Base-by-base conservation (phyloP, 2,329 filamentous ascomycete species). In the Claviceps sp. region DNA sequence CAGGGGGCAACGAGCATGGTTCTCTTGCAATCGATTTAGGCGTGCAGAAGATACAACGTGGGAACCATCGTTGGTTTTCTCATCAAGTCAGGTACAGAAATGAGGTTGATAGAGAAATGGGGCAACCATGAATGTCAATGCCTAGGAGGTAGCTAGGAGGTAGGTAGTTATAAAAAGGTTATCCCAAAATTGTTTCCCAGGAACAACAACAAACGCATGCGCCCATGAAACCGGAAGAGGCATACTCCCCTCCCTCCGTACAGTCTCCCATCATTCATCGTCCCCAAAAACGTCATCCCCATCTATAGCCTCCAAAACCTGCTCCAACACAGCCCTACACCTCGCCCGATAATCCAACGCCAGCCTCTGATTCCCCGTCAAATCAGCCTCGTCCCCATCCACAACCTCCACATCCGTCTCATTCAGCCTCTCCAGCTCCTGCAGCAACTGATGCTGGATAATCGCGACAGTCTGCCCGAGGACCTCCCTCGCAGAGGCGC, bases 341-440 rank as follows among this genome's bases (percentile, higher is more conserved):
- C 75, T 68, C 29, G 60, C 58, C 23, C 77, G 64, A 57, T 80
- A 80, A n/a, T 67, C 62, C 17, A 71, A 46, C 14, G 73, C 77
- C 43, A 80, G 59, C 45, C 60, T 57, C 62, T 79, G 76, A 49
- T 75, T 75, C 9, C 54, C 56, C 43, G 71, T 76, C 44, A 68
- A 55, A 14, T 61, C 48, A 38, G 56, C 61, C 14, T 66, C 66
- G 0, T 68, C 68, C 2, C 65, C 68, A 2, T 70, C 71, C 3
- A 68, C 66, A 6, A 67, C 62, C 51, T 71, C 68, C 4, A 71
- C 61, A 34, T 77, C 75, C 3, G 71, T 69, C 55, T 73, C 70
- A 29, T 70, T 66, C 14, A 81, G 61, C 47, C 66, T 58, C 55
- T 74, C 69, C 17, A 79, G 58, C 52, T 68, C 66, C 49, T 64